phyloP scores from a whole-genome alignment of 2,329 filamentous ascomycete genomes.

The Botryotinia narcissicola region DNA sequence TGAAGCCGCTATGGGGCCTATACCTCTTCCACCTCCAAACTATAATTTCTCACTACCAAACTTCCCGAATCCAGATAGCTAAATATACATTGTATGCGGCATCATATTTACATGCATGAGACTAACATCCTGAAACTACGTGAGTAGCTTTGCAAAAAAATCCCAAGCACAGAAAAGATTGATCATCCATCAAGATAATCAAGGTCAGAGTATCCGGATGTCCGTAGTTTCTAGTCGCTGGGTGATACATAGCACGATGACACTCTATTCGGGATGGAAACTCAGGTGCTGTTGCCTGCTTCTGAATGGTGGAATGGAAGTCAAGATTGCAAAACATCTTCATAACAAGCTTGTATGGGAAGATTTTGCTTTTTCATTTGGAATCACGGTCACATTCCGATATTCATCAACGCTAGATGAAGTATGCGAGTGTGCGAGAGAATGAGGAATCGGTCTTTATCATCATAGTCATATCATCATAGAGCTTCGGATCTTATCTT shows the following conservation, averaged over 20 bases:
- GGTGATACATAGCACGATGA: neutral
- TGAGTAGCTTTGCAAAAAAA: neutral
- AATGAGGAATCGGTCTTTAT: neutral
- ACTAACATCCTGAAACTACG: neutral
- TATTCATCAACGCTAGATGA: neutral
- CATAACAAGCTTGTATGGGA: neutral
- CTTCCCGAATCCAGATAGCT: neutral
- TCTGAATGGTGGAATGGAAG: neutral
- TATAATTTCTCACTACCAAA: neutral
- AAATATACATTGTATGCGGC: neutral
- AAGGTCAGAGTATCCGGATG: neutral
- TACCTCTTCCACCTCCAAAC: neutral
- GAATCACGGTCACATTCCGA: neutral
- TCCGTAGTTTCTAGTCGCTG: neutral
- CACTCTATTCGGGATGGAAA: neutral
- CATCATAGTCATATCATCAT: neutral
- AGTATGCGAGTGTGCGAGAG: neutral
- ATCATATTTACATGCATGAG: neutral
- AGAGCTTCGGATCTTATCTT: neutral
- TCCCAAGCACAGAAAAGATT: neutral
- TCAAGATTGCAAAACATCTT: neutral
- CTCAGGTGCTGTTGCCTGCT: neutral
- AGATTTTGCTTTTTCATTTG: neutral
- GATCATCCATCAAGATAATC: neutral
- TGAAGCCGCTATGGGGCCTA: neutral